Conservation (phyloP, 768 basidiomycete genomes). For the Glaciozyma martinii region DNA sequence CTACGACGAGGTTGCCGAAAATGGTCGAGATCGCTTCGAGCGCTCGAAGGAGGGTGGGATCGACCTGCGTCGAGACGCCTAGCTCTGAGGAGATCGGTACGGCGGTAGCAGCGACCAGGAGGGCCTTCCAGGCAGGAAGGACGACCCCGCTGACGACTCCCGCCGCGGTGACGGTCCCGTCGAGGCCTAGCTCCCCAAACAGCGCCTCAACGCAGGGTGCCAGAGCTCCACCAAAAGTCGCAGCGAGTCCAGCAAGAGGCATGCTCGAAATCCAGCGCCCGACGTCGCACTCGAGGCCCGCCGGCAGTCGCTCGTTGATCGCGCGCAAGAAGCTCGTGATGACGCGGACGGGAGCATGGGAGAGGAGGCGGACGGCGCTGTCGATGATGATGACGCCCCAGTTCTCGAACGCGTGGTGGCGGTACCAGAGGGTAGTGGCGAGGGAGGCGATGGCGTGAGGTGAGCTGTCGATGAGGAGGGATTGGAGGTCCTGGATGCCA, state of each 20-base stretch:
- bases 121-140: neutral
- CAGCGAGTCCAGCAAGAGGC: neutral
- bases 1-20: slow-evolving; percentile 1
- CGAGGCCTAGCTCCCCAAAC: slow-evolving; percentile 11
- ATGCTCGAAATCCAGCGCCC: slow-evolving; percentile 5
- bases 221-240: slow-evolving; percentile 3
- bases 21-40: slow-evolving; percentile 1
- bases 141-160: slow-evolving; percentile 8
- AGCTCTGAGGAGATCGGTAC: neutral
- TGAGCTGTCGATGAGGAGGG: slow-evolving; percentile 15
- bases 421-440: neutral
- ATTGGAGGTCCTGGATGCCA: slow-evolving; percentile 14
- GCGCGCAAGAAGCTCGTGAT: slow-evolving; percentile 1
- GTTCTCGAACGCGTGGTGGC: neutral
- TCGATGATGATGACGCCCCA: slow-evolving; percentile 12
- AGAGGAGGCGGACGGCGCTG: slow-evolving; percentile 7
- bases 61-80: neutral
- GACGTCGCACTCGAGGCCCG: slow-evolving; percentile 2
- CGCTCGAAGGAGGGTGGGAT: neutral
- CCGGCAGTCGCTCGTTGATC: slow-evolving; percentile 8
- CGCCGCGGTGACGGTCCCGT: neutral
- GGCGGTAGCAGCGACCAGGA: neutral
- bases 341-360: neutral
- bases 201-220: neutral
- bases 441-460: slow-evolving; percentile 3